A percentile compares a stretch with the other conserved stretches of the same genome.
Evolutionary conservation across 129 eudicot genomes (phyloP).

Genomic region (Gnaphalium uliginosum): DNA sequence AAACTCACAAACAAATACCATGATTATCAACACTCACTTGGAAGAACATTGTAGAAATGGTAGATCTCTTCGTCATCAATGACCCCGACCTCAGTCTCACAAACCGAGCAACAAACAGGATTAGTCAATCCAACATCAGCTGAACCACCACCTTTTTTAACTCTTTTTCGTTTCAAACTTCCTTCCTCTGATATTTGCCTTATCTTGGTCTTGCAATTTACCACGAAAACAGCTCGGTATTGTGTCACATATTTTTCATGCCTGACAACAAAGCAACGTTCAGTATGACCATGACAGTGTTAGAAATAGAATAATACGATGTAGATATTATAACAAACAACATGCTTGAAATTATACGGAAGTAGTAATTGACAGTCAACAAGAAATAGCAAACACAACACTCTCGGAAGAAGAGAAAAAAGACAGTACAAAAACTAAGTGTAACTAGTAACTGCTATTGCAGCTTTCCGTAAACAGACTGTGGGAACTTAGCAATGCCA

Average conservation of each 20-base stretch:
- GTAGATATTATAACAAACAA: background rate
- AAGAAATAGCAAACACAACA: background rate
- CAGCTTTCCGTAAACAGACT: background rate
- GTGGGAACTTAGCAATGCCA: background rate
- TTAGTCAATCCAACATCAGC: conserved; percentile 34
- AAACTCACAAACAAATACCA: background rate
- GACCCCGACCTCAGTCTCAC: conserved; percentile 84
- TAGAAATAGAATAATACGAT: background rate
- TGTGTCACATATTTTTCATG: conserved; percentile 92
- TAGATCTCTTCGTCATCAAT: conserved; percentile 86
- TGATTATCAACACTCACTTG: conserved; percentile 71
- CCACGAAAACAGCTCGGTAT: conserved; percentile 87
- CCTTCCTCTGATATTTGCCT: conserved; percentile 50
- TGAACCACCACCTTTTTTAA: conserved; percentile 30
- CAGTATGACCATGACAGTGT: background rate
- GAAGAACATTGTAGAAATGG: conserved; percentile 82
- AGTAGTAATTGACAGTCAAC: background rate
- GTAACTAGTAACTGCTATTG: background rate
- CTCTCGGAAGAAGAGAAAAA: too few relatives aligned
- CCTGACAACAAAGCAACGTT: conserved; percentile 45
- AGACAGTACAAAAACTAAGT: too few relatives aligned
- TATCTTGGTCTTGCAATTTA: conserved; percentile 65
- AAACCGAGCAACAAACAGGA: conserved; percentile 75
- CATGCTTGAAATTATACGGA: background rate
- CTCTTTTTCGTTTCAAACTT: conserved; percentile 64